Conservation (phyloP, 208 protist species). For the Trypanosoma cruzi region DNA sequence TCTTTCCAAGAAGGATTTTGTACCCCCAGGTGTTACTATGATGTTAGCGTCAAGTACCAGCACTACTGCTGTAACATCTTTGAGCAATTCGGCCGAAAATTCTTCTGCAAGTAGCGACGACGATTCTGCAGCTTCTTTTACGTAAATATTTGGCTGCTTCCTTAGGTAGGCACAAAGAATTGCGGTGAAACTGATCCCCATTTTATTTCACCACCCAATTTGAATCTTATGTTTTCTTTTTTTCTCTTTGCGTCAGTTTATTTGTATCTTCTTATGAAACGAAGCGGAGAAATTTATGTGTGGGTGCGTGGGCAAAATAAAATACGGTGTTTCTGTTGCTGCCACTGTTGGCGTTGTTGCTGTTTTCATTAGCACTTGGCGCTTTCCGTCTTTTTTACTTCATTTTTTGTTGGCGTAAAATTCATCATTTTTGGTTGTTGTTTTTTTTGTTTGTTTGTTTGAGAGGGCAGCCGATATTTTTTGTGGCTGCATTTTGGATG, state of each 20-base stretch:
- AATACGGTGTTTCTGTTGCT: no score
- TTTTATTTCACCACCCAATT: no score
- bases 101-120: background rate
- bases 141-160: background rate
- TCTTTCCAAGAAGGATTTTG: background rate
- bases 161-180: background rate
- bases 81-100: background rate
- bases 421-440: background rate
- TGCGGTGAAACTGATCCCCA: background rate
- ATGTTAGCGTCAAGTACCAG: background rate
- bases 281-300: no score
- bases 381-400: background rate
- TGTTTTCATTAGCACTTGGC: no score
- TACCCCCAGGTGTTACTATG: background rate
- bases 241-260: no score
- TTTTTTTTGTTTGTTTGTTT: background rate
- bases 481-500: background rate
- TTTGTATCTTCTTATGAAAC: no score
- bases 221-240: no score
- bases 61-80: background rate
- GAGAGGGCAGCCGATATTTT: background rate
- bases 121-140: background rate
- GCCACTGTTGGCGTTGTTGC: no score
- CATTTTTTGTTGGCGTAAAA: background rate
- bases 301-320: no score